Evolutionary conservation across 352 stramenopile genomes (phyloP).

Genomic region (Lagenidium giganteum): DNA sequence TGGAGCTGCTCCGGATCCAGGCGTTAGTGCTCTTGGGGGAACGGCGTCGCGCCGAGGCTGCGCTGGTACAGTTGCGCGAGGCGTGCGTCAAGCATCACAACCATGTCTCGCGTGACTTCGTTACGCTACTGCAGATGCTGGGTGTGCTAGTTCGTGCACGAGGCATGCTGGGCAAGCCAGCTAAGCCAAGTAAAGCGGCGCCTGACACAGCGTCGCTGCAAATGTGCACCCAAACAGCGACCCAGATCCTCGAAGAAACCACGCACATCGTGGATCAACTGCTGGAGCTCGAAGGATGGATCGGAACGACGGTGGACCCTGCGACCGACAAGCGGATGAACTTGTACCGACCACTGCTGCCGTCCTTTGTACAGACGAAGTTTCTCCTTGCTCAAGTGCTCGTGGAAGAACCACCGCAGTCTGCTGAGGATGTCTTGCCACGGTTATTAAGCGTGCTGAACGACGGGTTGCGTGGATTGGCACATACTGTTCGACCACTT

Average conservation of each 20-base stretch:
- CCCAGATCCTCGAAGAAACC: constrained; percentile 24
- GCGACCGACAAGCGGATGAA: constrained; percentile 30
- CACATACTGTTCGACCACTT: constrained; percentile 39
- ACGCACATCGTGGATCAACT: constrained; percentile 35
- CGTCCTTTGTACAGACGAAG: constrained; percentile 45
- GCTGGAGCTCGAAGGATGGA: constrained; percentile 55
- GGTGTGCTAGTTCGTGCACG: constrained; percentile 32
- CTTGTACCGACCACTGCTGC: constrained; percentile 47
- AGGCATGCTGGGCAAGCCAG: no score
- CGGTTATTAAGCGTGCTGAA: constrained; percentile 19
- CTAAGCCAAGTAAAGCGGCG: no score
- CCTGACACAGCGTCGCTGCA: background rate
- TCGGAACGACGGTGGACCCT: constrained; percentile 22
- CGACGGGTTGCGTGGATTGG: constrained; percentile 27
- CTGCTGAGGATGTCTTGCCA: background rate
- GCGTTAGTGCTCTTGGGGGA: constrained; percentile 34
- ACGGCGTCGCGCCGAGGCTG: constrained; percentile 15
- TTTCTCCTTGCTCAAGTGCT: constrained; percentile 40
- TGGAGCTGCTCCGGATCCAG: constrained; percentile 35
- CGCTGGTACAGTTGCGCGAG: constrained; percentile 22
- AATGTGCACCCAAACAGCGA: background rate
- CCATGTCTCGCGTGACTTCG: constrained; percentile 26
- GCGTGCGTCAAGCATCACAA: constrained; percentile 15
- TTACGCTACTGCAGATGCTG: constrained; percentile 29
- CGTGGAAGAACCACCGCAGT: constrained; percentile 26